These are phyloP conservation scores for Endoconidiophora polonica DNA, from an alignment of 2,329 filamentous ascomycete species.

Conservation along the genomic window DNA sequence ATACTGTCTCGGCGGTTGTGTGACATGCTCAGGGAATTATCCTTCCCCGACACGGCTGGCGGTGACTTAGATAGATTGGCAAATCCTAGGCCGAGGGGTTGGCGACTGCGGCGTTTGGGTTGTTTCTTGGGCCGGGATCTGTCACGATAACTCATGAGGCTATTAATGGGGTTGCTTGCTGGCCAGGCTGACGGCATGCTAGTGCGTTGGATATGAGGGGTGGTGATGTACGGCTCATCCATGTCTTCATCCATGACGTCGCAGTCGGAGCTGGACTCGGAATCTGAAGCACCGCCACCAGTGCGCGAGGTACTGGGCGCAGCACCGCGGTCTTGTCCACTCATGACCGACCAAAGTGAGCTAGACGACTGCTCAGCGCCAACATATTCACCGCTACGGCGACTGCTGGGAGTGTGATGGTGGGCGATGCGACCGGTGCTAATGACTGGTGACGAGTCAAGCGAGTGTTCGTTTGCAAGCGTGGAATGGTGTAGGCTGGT, in stretches of 20 bases:
- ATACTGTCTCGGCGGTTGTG: slow-evolving; percentile 68
- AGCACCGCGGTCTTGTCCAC: slow-evolving; percentile 49
- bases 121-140: slow-evolving; percentile 55
- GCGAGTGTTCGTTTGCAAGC: slow-evolving; percentile 71
- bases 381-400: slow-evolving; percentile 31
- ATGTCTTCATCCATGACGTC: slow-evolving; percentile 56
- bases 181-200: slow-evolving; percentile 29
- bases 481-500: slow-evolving; percentile 94
- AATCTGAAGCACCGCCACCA: slow-evolving; percentile 53
- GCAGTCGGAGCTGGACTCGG: slow-evolving; percentile 56
- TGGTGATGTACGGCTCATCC: slow-evolving; percentile 67
- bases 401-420: slow-evolving; percentile 35
- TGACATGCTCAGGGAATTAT: slow-evolving; percentile 20
- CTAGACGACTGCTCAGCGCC: slow-evolving; percentile 49
- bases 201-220: slow-evolving; percentile 41
- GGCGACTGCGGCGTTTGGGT: slow-evolving; percentile 38
- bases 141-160: slow-evolving; percentile 70
- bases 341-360: slow-evolving; percentile 55
- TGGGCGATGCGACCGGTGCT: slow-evolving; percentile 34
- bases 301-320: slow-evolving; percentile 68
- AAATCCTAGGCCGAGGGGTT: slow-evolving; percentile 34
- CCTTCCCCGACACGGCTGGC: slow-evolving; percentile 31
- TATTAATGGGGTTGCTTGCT: slow-evolving; percentile 39
- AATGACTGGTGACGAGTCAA: slow-evolving; percentile 78
- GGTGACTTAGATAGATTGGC: slow-evolving; percentile 52